These are phyloP conservation scores for Cutaneotrichosporon sp. DNA, from an alignment of 1,284 basidiomycete genomes.

Conservation along the genomic window DNA sequence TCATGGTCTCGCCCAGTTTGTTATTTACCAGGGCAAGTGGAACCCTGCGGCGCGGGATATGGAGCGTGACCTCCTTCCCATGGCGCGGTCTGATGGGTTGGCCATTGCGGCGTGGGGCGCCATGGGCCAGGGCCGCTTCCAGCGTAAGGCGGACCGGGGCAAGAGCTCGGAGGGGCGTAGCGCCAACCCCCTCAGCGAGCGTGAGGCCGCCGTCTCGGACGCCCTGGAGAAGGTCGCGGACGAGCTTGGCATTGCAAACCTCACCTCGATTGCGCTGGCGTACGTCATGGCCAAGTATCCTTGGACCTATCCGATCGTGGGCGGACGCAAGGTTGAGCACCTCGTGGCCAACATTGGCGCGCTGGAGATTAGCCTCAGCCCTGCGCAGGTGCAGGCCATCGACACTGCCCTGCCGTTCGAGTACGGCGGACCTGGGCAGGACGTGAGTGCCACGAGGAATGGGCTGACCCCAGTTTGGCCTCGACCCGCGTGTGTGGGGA, in stretches of 20 bases:
- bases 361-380: conserved; percentile 46
- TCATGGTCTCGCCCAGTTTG: conserved; percentile 59
- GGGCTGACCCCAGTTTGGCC: conserved; percentile 24
- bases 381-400: conserved; percentile 46
- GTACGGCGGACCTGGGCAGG: conserved; percentile 22
- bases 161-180: conserved; percentile 35
- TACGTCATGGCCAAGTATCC: conserved; percentile 27
- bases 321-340: conserved; percentile 49
- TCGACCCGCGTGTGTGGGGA: conserved; percentile 27
- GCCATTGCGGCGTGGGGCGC: conserved; percentile 53
- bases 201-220: conserved; percentile 19
- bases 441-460: not conserved
- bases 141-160: conserved; percentile 46
- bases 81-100: conserved; percentile 57
- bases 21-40: conserved; percentile 62
- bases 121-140: conserved; percentile 54
- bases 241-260: conserved; percentile 52
- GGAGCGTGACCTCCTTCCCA: conserved; percentile 66
- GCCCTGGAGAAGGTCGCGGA: conserved; percentile 42
- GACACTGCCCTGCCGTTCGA: conserved; percentile 41
- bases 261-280: conserved; percentile 30
- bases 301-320: conserved; percentile 50
- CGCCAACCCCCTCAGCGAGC: conserved; percentile 26
- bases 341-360: conserved; percentile 45
- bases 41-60: conserved; percentile 57